phyloP scores from a whole-genome alignment of 192 early-diverging fungal species.

The Coemansia sp. region DNA sequence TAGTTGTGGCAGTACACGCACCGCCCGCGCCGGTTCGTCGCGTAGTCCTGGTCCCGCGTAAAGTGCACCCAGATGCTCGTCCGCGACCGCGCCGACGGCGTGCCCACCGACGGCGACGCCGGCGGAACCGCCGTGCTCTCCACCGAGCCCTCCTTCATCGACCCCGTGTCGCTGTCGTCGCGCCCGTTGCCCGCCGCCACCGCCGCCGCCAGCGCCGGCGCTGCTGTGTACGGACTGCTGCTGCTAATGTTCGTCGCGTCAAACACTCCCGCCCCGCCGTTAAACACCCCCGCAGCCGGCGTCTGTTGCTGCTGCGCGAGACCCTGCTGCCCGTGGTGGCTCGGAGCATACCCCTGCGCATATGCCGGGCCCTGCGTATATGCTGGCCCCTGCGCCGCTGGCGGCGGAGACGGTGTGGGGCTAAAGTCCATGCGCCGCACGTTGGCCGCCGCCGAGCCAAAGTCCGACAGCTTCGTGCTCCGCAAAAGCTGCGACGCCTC shows the following conservation, averaged over 20 bases:
- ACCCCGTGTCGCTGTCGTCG: slow-evolving; percentile 34
- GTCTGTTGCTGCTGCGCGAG: not conserved
- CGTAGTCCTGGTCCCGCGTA: slow-evolving; percentile 50
- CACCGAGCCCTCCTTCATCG: slow-evolving; percentile 35
- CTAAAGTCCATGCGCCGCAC: slow-evolving; percentile 53
- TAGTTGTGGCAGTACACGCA: slow-evolving; percentile 56
- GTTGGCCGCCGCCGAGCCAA: slow-evolving; percentile 17
- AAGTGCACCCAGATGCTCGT: slow-evolving; percentile 54
- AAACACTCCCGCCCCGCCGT: not conserved
- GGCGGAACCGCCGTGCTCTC: slow-evolving; percentile 39
- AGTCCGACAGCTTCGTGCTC: slow-evolving; percentile 29
- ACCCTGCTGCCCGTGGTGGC: not conserved
- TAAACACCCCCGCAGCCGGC: not conserved
- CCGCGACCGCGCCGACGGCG: slow-evolving; percentile 39
- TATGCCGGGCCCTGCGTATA: not conserved
- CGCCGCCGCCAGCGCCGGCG: not conserved
- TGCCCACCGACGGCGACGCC: slow-evolving; percentile 30
- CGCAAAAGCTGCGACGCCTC: slow-evolving; percentile 38
- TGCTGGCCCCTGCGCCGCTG: too few species aligned
- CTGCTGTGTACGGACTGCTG: not conserved
- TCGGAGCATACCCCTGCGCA: not conserved
- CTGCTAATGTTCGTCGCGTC: not conserved
- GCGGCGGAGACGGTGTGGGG: slow-evolving; percentile 46
- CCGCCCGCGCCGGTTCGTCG: slow-evolving; percentile 52
- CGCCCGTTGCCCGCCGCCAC: slow-evolving; percentile 15